phyloP scores from a whole-genome alignment of 306 rosid species.

The Glycine soja region DNA sequence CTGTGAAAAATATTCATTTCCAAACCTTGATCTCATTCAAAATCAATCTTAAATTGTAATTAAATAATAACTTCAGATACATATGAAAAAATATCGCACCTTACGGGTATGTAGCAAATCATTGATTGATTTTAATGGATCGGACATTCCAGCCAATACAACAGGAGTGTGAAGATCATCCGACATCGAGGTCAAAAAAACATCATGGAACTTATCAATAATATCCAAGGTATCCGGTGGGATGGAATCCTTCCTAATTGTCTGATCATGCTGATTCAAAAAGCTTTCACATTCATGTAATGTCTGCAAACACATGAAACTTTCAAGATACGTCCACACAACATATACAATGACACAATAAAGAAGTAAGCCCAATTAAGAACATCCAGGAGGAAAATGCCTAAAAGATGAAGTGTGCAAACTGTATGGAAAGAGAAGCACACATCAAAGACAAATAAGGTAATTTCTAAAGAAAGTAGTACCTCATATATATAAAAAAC shows the following conservation, averaged over 20 bases:
- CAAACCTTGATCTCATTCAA: conserved; percentile 23
- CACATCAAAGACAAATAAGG: conserved; percentile 10
- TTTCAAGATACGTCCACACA: conserved; percentile 38
- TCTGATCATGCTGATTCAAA: conserved; percentile 65
- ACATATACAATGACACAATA: not conserved
- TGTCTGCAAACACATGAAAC: conserved; percentile 66
- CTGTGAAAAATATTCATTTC: not conserved
- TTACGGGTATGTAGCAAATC: conserved; percentile 88
- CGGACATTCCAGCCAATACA: conserved; percentile 83
- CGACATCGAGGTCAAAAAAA: conserved; percentile 79
- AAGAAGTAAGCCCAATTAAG: conserved; percentile 18
- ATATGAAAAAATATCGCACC: conserved; percentile 55
- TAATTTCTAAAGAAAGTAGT: conserved; percentile 35
- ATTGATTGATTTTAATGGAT: conserved; percentile 83
- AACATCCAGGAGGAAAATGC: conserved; percentile 1
- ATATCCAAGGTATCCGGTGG: conserved; percentile 62
- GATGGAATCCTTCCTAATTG: conserved; percentile 61
- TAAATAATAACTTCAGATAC: not conserved
- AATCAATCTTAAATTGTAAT: conserved; percentile 13
- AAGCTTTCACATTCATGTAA: conserved; percentile 80
- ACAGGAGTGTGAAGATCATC: conserved; percentile 94
- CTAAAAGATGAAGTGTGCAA: conserved; percentile 17
- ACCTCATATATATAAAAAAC: conserved; percentile 91
- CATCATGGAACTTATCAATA: conserved; percentile 61
- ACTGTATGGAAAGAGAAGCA: conserved; percentile 1